These are phyloP conservation scores for Helicocarpus griseus DNA, from an alignment of 2,329 filamentous ascomycete genomes.

Conservation along the genomic window DNA sequence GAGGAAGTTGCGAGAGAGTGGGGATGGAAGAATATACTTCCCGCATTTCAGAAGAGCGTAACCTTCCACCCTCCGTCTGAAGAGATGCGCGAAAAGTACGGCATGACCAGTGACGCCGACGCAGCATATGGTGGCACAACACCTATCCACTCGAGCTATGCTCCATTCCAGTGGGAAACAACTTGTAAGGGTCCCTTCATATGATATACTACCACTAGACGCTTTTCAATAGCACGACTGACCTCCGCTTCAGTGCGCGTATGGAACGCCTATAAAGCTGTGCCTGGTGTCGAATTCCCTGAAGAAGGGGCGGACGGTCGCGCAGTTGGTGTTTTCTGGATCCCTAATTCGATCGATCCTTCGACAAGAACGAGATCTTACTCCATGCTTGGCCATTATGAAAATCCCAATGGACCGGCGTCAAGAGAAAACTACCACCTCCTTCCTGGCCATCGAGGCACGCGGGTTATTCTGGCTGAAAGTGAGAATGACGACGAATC, in stretches of 20 bases:
- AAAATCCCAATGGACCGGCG: background rate
- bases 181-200: no score
- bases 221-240: background rate
- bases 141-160: background rate
- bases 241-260: background rate
- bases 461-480: conserved; percentile 11
- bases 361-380: background rate
- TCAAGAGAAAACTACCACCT: conserved; percentile 3
- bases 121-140: background rate
- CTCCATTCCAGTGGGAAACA: background rate
- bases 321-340: conserved; percentile 1
- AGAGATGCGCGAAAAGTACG: background rate
- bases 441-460: conserved; percentile 9
- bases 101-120: background rate
- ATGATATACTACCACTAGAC: background rate
- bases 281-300: background rate
- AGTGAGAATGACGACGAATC: background rate
- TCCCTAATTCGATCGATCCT: background rate
- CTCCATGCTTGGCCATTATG: background rate
- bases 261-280: background rate
- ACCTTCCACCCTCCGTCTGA: background rate
- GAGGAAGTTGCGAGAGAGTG: conserved; percentile 19
- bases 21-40: background rate
- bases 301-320: background rate
- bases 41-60: background rate